These are phyloP conservation scores for Combretum micranthum DNA, from an alignment of 345 rosid genomes.

Conservation along the genomic window DNA sequence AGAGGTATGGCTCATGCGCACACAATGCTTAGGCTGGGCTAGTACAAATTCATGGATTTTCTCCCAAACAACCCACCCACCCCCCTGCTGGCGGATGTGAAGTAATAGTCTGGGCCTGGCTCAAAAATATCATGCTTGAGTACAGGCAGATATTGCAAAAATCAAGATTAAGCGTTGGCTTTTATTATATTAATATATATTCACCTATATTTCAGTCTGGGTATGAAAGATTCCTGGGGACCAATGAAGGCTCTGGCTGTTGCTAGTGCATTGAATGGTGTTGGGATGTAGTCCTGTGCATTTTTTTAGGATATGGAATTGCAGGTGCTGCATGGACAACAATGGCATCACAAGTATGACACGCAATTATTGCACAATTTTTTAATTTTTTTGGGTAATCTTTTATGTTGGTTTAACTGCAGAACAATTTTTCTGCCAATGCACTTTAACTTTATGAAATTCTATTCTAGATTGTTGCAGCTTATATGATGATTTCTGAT, in stretches of 20 bases:
- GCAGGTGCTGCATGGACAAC: conserved; percentile 99
- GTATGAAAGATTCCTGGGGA: conserved; percentile 97
- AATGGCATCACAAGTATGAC: conserved; percentile 85
- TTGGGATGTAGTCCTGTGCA: conserved; percentile 79
- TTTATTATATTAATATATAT: not conserved
- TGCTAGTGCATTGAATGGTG: conserved; percentile 63
- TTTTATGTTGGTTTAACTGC: too few relatives aligned
- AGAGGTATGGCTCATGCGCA: too few relatives aligned
- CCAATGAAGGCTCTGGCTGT: conserved; percentile 82
- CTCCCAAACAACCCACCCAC: too few relatives aligned
- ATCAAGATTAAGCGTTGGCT: not conserved
- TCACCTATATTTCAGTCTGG: conserved; percentile 46
- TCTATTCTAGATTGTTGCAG: conserved; percentile 58
- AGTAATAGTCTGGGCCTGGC: too few relatives aligned
- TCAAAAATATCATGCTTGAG: too few relatives aligned
- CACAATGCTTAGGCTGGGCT: too few relatives aligned
- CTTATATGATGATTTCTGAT: conserved; percentile 72
- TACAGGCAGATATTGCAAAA: too few relatives aligned
- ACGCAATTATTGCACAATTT: not conserved
- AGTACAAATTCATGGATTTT: too few relatives aligned
- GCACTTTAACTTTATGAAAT: conserved; percentile 6
- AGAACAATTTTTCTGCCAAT: too few relatives aligned
- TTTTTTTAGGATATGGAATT: conserved; percentile 68
- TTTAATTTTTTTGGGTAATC: not conserved
- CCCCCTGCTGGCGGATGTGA: too few relatives aligned